Evolutionary conservation across 1,284 basidiomycete species (phyloP).

Genomic region (Agaricales sp.): DNA sequence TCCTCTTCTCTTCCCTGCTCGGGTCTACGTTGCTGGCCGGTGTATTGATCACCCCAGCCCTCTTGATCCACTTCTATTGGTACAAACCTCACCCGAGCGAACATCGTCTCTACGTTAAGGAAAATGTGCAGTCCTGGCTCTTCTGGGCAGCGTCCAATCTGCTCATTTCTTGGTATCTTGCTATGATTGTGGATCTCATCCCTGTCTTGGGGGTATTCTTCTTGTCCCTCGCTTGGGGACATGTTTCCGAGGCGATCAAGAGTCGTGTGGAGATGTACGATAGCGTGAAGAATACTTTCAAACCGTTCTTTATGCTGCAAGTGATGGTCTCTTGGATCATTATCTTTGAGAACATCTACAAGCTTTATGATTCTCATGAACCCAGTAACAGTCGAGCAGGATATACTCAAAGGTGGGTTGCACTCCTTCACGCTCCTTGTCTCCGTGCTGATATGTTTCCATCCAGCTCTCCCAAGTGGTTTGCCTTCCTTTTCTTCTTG

Average conservation of each 20-base stretch:
- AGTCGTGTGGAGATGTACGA: slow-evolving; percentile 56
- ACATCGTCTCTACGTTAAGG: slow-evolving; percentile 46
- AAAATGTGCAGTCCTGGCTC: slow-evolving; percentile 67
- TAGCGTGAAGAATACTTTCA: slow-evolving; percentile 55
- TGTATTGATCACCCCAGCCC: slow-evolving; percentile 45
- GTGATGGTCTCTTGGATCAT: slow-evolving; percentile 64
- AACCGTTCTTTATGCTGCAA: slow-evolving; percentile 60
- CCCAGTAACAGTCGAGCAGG: slow-evolving; percentile 34
- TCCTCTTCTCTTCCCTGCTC: slow-evolving; percentile 61
- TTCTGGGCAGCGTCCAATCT: slow-evolving; percentile 72
- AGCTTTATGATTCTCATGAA: slow-evolving; percentile 36
- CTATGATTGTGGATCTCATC: slow-evolving; percentile 55
- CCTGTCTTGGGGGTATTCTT: slow-evolving; percentile 41
- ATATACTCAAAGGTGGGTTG: slow-evolving; percentile 36
- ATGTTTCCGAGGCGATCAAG: slow-evolving; percentile 61
- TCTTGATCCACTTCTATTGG: slow-evolving; percentile 61
- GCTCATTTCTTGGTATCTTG: slow-evolving; percentile 66
- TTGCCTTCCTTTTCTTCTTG: slow-evolving; percentile 63
- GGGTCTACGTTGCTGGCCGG: slow-evolving; percentile 58
- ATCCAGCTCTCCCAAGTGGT: slow-evolving; percentile 42
- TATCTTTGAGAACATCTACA: slow-evolving; percentile 52
- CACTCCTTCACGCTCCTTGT: slow-evolving; percentile 7
- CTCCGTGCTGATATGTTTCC: not conserved
- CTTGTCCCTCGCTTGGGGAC: slow-evolving; percentile 58
- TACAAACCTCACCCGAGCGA: slow-evolving; percentile 46